Evolutionary conservation across 257 asterid species (phyloP), one percentile per base, ranked within the genome.

Genomic region (Capsicum pubescens): DNA sequence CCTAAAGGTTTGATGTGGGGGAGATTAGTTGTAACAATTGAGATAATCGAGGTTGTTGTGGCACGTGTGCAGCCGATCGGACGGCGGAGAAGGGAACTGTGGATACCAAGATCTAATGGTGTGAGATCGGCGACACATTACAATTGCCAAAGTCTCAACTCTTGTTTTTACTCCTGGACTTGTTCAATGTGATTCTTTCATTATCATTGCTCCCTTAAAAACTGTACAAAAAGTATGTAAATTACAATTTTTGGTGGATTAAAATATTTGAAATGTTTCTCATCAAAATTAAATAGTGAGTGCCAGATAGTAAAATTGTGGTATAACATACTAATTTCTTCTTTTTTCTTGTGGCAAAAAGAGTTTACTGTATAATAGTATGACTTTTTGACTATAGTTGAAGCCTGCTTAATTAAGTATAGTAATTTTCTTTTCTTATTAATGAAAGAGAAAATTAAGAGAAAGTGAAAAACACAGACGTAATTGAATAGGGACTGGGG

Each of bases 101-200:
- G 71, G 83, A 83, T 83, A 86, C 83, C 84, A 84, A 48, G 11
- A 89, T 89, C 91, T 3, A 79, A 87, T 85, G 91, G 87, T n/a
- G 21, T 2, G 46, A 19, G 19, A 71, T 71, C 79, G 36, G 57
- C 79, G 57, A 71, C 39, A 19, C 15, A 60, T 60, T 26, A 63
- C 56, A 13, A 19, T 11, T 74, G 6, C 12, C 6, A 2, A 21
- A 50, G 10, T 74, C 63, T 14, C 13, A 21, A 74, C 32, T 72
- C 42, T 42, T 70, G 1, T 16, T 58, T 16, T 59, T 17, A 7
- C 8, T 56, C 61, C 61, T 56, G 59, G n/a, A 55, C 59, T 12
- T 12, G 17, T 52, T 13, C 54, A 48, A 8, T 8, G 64, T 17
- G 13, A 26, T 26, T 70, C 9, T 42, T 68, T 36, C 21, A 35